Evolutionary conservation across 257 asterid genomes (phyloP).

Genomic region (Nicotiana benthamiana): DNA sequence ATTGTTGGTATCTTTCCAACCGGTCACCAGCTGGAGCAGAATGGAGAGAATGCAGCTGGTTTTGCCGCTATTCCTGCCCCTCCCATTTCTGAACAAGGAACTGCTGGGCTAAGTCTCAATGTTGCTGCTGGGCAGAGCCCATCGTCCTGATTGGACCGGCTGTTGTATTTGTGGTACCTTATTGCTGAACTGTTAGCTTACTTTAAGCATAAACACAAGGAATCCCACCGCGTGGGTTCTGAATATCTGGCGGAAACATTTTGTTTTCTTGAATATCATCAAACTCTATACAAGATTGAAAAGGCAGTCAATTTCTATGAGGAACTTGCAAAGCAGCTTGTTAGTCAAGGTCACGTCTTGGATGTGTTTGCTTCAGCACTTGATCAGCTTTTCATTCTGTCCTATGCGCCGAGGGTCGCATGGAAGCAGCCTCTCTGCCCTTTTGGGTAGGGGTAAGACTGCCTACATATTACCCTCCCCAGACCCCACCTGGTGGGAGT

Average conservation of each 20-base stretch:
- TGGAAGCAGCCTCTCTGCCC: no score
- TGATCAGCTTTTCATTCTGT: slow-evolving; percentile 99
- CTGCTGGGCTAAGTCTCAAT: slow-evolving; percentile 29
- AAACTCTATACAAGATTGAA: background rate
- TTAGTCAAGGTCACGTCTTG: slow-evolving; percentile 84
- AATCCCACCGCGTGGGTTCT: no score
- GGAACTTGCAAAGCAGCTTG: slow-evolving; percentile 84
- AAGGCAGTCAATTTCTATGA: slow-evolving; percentile 81
- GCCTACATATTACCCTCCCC: no score
- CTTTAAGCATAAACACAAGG: background rate
- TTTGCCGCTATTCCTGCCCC: slow-evolving; percentile 35
- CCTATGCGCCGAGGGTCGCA: no score
- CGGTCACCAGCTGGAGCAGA: slow-evolving; percentile 38
- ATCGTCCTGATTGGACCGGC: slow-evolving; percentile 33
- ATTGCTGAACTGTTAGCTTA: slow-evolving; percentile 2
- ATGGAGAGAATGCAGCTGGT: slow-evolving; percentile 45
- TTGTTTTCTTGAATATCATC: no score
- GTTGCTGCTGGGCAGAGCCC: slow-evolving; percentile 33
- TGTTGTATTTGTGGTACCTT: slow-evolving; percentile 10
- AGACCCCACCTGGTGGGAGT: no score
- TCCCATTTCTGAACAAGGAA: slow-evolving; percentile 35
- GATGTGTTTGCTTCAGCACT: slow-evolving; percentile 97
- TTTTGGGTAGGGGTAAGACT: no score
- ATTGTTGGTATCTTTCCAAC: slow-evolving; percentile 70
- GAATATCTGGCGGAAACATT: no score